Conservation (phyloP, 164 flowering plant species). For the Akebia trifoliata region DNA sequence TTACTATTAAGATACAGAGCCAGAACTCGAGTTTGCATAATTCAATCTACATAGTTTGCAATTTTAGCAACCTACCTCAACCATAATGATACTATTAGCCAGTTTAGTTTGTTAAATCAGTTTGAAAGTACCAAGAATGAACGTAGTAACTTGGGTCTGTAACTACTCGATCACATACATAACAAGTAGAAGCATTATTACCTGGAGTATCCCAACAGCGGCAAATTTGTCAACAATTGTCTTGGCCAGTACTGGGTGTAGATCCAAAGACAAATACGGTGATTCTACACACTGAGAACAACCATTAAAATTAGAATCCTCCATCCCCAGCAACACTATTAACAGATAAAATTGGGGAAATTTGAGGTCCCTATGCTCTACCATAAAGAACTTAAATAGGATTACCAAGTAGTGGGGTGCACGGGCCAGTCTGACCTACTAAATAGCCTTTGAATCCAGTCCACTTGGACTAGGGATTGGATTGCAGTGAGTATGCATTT, state of each 20-base stretch:
- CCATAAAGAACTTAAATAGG: not conserved
- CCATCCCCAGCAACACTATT: not conserved
- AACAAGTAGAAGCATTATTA: slow-evolving; percentile 16
- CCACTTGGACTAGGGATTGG: not conserved
- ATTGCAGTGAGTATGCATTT: not conserved
- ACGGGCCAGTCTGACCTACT: not conserved
- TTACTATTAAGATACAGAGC: not conserved
- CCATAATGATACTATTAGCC: not conserved
- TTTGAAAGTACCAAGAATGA: not conserved
- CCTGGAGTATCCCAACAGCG: slow-evolving; percentile 95
- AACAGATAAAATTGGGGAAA: not conserved
- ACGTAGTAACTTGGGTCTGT: not conserved
- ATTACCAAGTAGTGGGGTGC: not conserved
- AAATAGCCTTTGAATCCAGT: not conserved
- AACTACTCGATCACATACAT: not conserved
- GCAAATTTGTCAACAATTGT: slow-evolving; percentile 80
- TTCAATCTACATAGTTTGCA: too few relatives aligned
- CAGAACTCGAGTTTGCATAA: too few relatives aligned
- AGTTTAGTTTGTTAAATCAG: not conserved
- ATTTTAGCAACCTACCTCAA: too few relatives aligned
- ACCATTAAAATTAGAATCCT: slow-evolving; percentile 2
- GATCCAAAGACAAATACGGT: slow-evolving; percentile 32
- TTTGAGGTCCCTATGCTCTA: not conserved
- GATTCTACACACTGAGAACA: slow-evolving; percentile 52
- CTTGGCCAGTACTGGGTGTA: slow-evolving; percentile 54